phyloP scores from a whole-genome alignment of 2,329 filamentous ascomycete genomes.

The Triangularia verruculosa region DNA sequence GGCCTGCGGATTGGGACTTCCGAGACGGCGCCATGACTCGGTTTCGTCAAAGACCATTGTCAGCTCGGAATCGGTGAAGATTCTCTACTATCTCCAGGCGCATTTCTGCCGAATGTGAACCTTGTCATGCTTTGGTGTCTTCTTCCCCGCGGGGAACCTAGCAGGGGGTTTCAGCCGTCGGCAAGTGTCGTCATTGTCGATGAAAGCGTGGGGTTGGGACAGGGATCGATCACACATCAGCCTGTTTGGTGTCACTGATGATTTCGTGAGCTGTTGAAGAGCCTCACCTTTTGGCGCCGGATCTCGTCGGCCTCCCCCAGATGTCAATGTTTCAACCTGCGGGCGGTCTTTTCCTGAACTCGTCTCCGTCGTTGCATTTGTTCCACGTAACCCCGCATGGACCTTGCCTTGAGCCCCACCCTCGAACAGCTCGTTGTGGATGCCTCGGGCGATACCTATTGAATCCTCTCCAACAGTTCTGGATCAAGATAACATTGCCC shows the following conservation, averaged over 20 bases:
- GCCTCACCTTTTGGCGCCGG: not conserved
- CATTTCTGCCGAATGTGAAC: not conserved
- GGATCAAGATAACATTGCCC: not conserved
- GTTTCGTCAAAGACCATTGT: not conserved
- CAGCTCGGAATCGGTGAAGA: not conserved
- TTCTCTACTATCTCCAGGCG: not conserved
- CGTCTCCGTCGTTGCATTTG: not conserved
- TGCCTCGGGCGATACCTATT: not conserved
- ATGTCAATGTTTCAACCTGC: not conserved
- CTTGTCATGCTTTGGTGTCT: not conserved
- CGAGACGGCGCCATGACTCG: constrained; percentile 9
- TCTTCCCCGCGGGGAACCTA: not conserved
- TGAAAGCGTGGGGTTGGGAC: not conserved
- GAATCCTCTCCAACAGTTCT: not conserved
- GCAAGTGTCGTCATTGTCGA: constrained; percentile 8
- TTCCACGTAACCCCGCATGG: not conserved
- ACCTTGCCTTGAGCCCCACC: not conserved
- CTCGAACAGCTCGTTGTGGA: not conserved
- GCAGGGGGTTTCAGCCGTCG: not conserved
- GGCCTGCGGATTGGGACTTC: constrained; percentile 3
- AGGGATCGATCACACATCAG: not conserved
- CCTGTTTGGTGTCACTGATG: not conserved
- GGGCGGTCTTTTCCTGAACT: not conserved
- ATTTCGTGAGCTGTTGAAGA: not conserved
- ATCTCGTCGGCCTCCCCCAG: not conserved